Conservation (phyloP, 2,329 filamentous ascomycete genomes). For the Botrytis pseudocinerea region DNA sequence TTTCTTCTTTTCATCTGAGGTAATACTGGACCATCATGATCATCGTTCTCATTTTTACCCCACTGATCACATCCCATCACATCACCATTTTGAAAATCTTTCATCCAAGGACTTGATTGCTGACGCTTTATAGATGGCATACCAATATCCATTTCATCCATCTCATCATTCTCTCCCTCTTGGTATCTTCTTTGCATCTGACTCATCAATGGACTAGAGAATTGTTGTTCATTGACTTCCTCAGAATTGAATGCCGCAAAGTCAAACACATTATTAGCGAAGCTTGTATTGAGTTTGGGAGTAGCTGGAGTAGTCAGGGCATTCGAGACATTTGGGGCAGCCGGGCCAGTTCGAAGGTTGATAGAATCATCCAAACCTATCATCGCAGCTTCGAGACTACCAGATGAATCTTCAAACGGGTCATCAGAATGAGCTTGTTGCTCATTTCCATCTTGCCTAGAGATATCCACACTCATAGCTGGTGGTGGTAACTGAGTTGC, state of each 20-base stretch:
- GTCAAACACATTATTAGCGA: conserved; percentile 34
- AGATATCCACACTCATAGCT: background rate
- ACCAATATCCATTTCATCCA: background rate
- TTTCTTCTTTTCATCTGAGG: conserved; percentile 30
- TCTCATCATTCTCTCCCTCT: background rate
- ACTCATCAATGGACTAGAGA: conserved; percentile 21
- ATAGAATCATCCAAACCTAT: conserved; percentile 33
- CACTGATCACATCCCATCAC: background rate
- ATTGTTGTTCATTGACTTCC: conserved; percentile 2
- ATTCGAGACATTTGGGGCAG: background rate
- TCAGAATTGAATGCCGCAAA: conserved; percentile 31
- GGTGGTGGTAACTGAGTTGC: background rate
- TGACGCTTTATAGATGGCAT: conserved; percentile 6
- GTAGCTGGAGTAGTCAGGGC: background rate
- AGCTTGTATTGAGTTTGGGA: conserved; percentile 31
- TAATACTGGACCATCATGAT: conserved; percentile 21
- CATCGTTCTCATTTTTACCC: background rate
- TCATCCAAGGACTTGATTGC: conserved; percentile 15
- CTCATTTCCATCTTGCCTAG: background rate
- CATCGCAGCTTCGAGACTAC: conserved; percentile 36
- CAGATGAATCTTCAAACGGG: conserved; percentile 17
- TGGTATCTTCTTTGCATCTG: conserved; percentile 24
- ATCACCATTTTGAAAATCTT: background rate
- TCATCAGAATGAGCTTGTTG: background rate
- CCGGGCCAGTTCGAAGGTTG: background rate